Conservation (phyloP, 306 rosid species). For the Alnus rubra region DNA sequence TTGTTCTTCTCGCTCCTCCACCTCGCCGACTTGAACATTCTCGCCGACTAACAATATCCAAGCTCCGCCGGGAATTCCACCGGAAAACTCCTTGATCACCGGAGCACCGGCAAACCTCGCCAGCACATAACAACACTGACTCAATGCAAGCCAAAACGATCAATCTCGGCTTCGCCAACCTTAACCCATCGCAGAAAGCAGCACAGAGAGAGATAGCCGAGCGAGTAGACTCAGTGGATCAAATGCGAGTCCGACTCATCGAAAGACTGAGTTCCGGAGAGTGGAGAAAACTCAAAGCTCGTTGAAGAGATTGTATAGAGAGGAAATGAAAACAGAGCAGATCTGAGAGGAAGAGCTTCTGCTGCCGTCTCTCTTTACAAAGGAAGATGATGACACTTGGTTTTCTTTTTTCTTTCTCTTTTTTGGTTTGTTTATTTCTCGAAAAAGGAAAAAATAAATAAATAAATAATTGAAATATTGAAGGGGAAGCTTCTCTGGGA, state of each 20-base stretch:
- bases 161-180: constrained; percentile 13
- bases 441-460: neutral
- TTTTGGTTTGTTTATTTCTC: neutral
- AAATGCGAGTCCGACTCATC: constrained; percentile 20
- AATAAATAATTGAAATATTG: constrained; percentile 10
- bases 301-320: neutral
- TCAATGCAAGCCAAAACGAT: constrained; percentile 28
- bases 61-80: constrained; percentile 19
- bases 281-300: neutral
- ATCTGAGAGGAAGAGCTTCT: constrained; percentile 33
- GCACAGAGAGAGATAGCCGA: neutral
- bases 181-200: constrained; percentile 26
- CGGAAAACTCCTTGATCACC: constrained; percentile 32
- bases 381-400: constrained; percentile 37
- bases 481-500: constrained; percentile 47
- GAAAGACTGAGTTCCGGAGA: constrained; percentile 16
- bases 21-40: constrained; percentile 85
- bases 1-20: constrained; percentile 90
- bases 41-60: constrained; percentile 20
- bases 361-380: constrained; percentile 25
- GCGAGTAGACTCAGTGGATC: constrained; percentile 12
- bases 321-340: constrained; percentile 27
- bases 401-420: constrained; percentile 21
- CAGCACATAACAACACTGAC: constrained; percentile 17
- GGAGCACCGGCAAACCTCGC: constrained; percentile 20